phyloP scores from a whole-genome alignment of 2,329 filamentous ascomycete genomes.

The Fusarium temperatum region DNA sequence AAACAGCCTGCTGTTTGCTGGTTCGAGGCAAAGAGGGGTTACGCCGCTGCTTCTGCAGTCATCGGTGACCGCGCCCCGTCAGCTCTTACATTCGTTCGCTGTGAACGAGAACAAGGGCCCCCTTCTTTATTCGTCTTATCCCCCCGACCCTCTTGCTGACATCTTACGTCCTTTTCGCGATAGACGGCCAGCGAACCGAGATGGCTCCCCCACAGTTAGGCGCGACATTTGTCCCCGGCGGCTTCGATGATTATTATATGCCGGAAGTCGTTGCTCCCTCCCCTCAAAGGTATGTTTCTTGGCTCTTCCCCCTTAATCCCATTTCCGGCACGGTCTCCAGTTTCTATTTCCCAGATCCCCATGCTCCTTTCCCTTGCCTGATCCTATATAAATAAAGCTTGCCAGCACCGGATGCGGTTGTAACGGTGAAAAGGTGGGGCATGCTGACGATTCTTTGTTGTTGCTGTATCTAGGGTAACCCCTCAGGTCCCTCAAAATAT shows the following conservation, averaged over 20 bases:
- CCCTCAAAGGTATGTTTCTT: constrained; percentile 62
- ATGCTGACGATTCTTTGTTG: constrained; percentile 50
- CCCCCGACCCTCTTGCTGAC: constrained; percentile 44
- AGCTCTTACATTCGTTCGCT: constrained; percentile 39
- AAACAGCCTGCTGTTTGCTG: constrained; percentile 33
- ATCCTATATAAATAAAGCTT: constrained; percentile 30
- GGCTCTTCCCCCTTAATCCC: constrained; percentile 24
- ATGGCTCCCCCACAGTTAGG: constrained; percentile 51
- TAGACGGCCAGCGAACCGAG: constrained; percentile 43
- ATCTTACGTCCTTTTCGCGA: constrained; percentile 43
- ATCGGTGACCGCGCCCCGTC: constrained; percentile 38
- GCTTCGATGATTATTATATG: constrained; percentile 68
- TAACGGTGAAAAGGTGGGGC: constrained; percentile 47
- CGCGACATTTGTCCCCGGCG: constrained; percentile 68
- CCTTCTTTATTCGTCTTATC: constrained; percentile 40
- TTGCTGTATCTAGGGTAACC: constrained; percentile 74
- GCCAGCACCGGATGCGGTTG: constrained; percentile 38
- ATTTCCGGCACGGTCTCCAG: constrained; percentile 29
- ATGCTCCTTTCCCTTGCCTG: constrained; percentile 20
- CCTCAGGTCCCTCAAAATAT: constrained; percentile 97
- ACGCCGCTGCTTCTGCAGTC: constrained; percentile 41
- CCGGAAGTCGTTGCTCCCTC: constrained; percentile 67
- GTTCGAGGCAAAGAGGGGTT: constrained; percentile 38
- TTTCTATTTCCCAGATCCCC: constrained; percentile 30
- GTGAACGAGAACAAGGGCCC: constrained; percentile 37